phyloP scores from a whole-genome alignment of 2,329 filamentous ascomycete genomes.

The Orbilia quercus region DNA sequence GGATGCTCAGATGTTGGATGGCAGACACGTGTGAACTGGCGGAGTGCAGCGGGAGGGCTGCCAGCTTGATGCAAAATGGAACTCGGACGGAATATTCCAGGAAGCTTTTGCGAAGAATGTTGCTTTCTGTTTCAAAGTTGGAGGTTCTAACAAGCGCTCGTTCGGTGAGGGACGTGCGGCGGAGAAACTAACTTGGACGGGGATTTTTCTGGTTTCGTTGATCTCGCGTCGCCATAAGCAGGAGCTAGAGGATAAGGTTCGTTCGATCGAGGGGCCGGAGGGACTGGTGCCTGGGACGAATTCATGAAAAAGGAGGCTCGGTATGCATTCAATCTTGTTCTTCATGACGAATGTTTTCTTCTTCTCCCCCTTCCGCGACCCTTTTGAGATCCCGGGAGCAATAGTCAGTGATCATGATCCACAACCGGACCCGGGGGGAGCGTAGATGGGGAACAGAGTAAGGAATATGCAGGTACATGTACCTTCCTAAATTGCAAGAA shows the following conservation, averaged over 20 bases:
- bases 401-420: not conserved
- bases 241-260: constrained; percentile 42
- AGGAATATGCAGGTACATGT: not conserved
- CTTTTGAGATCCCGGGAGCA: not conserved
- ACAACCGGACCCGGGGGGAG: not conserved
- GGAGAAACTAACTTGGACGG: constrained; percentile 13
- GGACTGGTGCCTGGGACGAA: constrained; percentile 21
- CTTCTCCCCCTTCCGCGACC: not conserved
- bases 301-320: constrained; percentile 15
- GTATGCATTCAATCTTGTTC: constrained; percentile 4
- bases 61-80: constrained; percentile 5
- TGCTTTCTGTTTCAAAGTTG: constrained; percentile 11
- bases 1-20: constrained; percentile 18
- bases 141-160: constrained; percentile 27
- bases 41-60: constrained; percentile 31
- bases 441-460: not conserved
- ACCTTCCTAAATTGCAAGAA: not conserved
- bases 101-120: constrained; percentile 5
- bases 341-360: constrained; percentile 20
- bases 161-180: constrained; percentile 25
- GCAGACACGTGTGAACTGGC: constrained; percentile 40
- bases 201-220: not conserved
- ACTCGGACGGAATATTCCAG: constrained; percentile 12
- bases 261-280: not conserved
- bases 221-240: constrained; percentile 32